Base-by-base conservation (phyloP, 1,139 yeast genomes). In the Hyphopichia fennica region DNA sequence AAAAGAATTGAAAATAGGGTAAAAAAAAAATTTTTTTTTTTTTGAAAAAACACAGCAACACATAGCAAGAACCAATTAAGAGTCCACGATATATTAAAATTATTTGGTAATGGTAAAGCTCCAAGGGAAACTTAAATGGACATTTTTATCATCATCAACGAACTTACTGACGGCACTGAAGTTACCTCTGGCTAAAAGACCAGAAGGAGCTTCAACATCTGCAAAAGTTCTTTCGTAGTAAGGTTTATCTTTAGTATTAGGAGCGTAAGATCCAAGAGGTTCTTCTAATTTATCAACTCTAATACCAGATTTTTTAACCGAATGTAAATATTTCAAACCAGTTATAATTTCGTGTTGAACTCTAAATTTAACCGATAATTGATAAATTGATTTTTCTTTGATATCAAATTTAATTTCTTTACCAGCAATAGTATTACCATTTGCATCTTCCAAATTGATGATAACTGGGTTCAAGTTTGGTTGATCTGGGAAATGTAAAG, bases 181-280 rank as follows among this genome's bases (percentile, higher is more conserved):
- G 43, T 80, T 75, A 37, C 97, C 96, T 64, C 97, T 80, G 3
- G 95, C 96, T 52, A 91, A 67, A 64, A 90, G 66, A 1, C 97
- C 97, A 40, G 88, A 77, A 31, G 98, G 98, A 14, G 96, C 97
- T 63, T 89, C 96, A 46, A 87, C 91, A 58, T 84, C 95, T n/a
- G 84, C 80, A 50, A 90, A 76, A 35, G 74, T 74, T 51, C 82
- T 87, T 58, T 84, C 93, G 63, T 91, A 90, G 56, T 62, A 84
- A 9, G 96, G 96, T 59, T 84, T 88, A 37, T 81, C 88, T 45
- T 69, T 72, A n/a, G 96, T 88, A 63, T 80, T 87, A 52, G 97
- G 97, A 13, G 96, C 93, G 60, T 84, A 90, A 6, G 95, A 84
- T 2, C 97, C 97, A 60, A 88, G 73, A 39, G 95, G 95, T 62